A percentile compares a stretch with the other conserved stretches of the same genome.
These are phyloP conservation scores for Sugiyamaella novakii DNA, from an alignment of 1,139 yeast genomes.

Conservation along the genomic window DNA sequence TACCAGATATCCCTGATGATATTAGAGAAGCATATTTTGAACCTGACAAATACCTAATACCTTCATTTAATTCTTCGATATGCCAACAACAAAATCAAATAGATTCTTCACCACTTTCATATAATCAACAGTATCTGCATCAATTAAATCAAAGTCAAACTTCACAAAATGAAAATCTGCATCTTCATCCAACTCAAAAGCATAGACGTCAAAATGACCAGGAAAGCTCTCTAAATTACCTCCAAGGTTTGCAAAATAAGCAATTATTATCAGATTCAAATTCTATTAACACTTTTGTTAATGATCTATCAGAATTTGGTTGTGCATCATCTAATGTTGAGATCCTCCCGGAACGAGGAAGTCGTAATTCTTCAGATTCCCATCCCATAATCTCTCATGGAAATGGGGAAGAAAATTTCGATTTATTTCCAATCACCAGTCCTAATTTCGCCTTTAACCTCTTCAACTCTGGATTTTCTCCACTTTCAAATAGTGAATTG, in stretches of 20 bases:
- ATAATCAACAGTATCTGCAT: constrained; percentile 4
- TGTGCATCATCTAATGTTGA: not conserved
- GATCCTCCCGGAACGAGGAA: not conserved
- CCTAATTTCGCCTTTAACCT: constrained; percentile 2
- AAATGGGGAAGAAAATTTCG: constrained; percentile 4
- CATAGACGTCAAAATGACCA: constrained; percentile 3
- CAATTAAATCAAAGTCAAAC: constrained; percentile 1
- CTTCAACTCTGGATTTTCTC: constrained; percentile 8
- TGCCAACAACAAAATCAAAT: constrained; percentile 7
- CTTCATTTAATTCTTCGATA: constrained; percentile 3
- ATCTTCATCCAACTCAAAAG: constrained; percentile 8
- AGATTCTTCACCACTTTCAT: constrained; percentile 12
- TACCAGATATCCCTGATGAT: constrained; percentile 20
- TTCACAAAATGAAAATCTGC: constrained; percentile 2
- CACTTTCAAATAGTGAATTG: constrained; percentile 1
- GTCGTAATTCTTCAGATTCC: not conserved
- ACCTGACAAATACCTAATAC: constrained; percentile 16
- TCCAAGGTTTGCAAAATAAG: not conserved
- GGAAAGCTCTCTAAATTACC: not conserved
- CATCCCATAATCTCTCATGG: not conserved
- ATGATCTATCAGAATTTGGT: constrained; percentile 7
- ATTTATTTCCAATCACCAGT: constrained; percentile 1
- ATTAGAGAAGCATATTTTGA: constrained; percentile 18
- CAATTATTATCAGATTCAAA: not conserved
- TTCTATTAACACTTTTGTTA: constrained; percentile 1